A percentile compares a stretch with the other conserved stretches of the same genome.
Evolutionary conservation across 148 eudicot species (phyloP).

Genomic region (Beta vulgaris): DNA sequence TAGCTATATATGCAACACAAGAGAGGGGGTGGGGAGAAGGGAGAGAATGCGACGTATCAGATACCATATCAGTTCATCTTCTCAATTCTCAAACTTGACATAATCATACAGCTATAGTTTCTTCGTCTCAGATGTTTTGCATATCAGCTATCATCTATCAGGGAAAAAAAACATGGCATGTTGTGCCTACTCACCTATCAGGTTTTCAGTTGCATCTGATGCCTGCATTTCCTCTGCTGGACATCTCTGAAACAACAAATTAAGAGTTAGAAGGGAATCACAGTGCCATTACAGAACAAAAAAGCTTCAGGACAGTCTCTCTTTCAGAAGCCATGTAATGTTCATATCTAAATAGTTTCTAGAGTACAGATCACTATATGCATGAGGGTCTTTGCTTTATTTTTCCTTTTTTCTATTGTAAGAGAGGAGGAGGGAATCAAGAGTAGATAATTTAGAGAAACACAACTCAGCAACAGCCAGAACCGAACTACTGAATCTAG

Average conservation of each 20-base stretch:
- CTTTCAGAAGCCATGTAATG: background rate
- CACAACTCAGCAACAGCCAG: background rate
- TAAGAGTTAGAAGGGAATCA: background rate
- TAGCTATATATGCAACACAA: background rate
- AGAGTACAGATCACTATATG: background rate
- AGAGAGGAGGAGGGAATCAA: background rate
- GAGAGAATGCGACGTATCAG: too few species aligned
- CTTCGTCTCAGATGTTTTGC: background rate
- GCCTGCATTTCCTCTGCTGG: conserved; percentile 33
- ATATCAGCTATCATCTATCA: background rate
- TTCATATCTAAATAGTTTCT: background rate
- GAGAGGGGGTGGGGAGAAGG: background rate
- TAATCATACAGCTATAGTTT: background rate
- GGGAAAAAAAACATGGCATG: conserved; percentile 3
- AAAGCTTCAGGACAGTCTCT: background rate
- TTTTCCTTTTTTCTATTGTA: background rate
- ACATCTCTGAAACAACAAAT: conserved; percentile 38
- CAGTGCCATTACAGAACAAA: background rate
- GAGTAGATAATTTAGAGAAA: background rate
- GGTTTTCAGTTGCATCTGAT: conserved; percentile 34
- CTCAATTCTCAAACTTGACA: background rate
- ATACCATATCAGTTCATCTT: too few species aligned
- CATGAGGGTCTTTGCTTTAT: background rate
- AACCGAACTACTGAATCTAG: background rate
- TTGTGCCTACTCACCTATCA: conserved; percentile 21